A percentile compares a stretch with the other conserved stretches of the same genome.
phyloP scores from a whole-genome alignment of 164 flowering plant genomes.

The Aristolochia contorta region DNA sequence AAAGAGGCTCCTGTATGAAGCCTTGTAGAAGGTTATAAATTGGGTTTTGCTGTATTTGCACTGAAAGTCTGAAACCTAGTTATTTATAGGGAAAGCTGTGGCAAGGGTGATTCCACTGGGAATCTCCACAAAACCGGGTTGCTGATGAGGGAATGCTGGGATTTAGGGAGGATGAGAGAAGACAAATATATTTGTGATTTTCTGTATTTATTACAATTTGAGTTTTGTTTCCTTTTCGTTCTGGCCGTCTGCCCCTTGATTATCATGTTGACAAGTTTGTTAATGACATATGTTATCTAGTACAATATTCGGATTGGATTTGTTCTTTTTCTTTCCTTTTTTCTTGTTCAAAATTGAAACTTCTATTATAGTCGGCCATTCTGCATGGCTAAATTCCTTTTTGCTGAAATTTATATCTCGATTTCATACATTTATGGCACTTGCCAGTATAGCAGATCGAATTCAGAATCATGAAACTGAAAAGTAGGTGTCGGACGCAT shows the following conservation, averaged over 20 bases:
- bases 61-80: constrained; percentile 1
- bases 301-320: background rate
- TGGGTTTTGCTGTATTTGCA: background rate
- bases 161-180: background rate
- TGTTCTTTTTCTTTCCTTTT: background rate
- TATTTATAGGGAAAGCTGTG: constrained; percentile 1
- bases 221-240: background rate
- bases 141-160: background rate
- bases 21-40: background rate
- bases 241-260: background rate
- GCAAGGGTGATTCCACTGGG: no score
- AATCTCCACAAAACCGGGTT: background rate
- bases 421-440: no score
- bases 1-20: background rate
- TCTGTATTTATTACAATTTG: background rate
- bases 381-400: no score
- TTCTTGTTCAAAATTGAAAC: background rate
- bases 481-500: no score
- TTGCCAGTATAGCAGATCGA: no score
- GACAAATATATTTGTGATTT: background rate
- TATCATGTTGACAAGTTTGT: background rate
- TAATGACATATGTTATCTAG: background rate
- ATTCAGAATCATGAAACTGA: no score
- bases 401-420: no score
- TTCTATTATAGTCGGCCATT: no score